phyloP scores from a whole-genome alignment of 176 grass and related monocot genomes.

The Chloris gayana region DNA sequence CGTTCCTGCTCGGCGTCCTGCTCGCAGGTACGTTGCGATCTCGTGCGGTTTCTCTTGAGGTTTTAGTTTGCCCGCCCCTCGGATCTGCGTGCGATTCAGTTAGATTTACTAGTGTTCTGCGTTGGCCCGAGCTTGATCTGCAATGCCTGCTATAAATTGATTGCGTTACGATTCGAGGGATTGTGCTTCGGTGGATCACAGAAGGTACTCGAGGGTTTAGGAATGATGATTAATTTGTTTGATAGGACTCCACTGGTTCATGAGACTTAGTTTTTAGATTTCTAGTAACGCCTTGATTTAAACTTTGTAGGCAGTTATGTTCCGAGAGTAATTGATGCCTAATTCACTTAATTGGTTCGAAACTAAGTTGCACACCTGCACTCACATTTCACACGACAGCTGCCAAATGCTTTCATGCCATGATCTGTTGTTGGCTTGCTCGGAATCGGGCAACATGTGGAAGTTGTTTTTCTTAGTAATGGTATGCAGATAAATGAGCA shows the following conservation, averaged over 20 bases:
- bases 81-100: conserved; percentile 26
- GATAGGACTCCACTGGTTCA: neutral
- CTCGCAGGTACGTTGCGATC: conserved; percentile 50
- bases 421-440: conserved; percentile 14
- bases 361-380: neutral
- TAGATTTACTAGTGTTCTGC: neutral
- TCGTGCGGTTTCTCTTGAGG: neutral
- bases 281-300: neutral
- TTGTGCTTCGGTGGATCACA: neutral
- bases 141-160: neutral
- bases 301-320: neutral
- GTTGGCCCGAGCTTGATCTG: neutral
- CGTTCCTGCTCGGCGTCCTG: conserved; percentile 61
- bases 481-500: neutral
- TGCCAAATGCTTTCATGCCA: neutral
- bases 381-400: neutral
- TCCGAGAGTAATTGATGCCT: neutral
- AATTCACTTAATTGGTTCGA: neutral
- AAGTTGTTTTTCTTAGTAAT: neutral
- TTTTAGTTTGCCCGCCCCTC: neutral
- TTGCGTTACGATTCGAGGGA: neutral
- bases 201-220: neutral
- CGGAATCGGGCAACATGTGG: neutral
- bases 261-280: neutral
- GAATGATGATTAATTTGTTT: neutral